These are phyloP conservation scores for Rhizopus sp. DNA, from an alignment of 371 early-diverging fungal species.

Conservation along the genomic window DNA sequence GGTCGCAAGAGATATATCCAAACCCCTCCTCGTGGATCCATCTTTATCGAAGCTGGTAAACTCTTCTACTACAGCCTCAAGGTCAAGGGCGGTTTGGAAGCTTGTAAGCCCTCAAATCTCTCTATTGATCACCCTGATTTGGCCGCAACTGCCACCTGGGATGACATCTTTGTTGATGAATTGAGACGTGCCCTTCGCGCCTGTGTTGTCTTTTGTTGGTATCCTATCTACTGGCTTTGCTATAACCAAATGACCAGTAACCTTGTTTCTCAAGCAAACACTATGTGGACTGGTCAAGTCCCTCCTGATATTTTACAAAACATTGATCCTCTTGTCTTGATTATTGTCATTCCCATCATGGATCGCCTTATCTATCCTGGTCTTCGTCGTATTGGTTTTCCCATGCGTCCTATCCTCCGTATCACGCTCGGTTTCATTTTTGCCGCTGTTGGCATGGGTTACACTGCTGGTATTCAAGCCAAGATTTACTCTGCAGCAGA, in stretches of 20 bases:
- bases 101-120: conserved; percentile 42
- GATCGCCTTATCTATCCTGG: conserved; percentile 69
- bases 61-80: conserved; percentile 25
- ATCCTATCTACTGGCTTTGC: conserved; percentile 79
- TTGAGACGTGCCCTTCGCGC: conserved; percentile 64
- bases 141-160: conserved; percentile 53
- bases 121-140: conserved; percentile 35
- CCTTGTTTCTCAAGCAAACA: conserved; percentile 70
- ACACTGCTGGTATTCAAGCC: conserved; percentile 71
- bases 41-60: conserved; percentile 46
- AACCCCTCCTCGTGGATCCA: conserved; percentile 63
- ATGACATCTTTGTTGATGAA: conserved; percentile 75
- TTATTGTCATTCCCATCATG: conserved; percentile 73
- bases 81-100: conserved; percentile 35
- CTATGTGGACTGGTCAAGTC: conserved; percentile 68
- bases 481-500: conserved; percentile 50
- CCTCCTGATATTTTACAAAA: conserved; percentile 68
- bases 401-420: conserved; percentile 68
- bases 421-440: conserved; percentile 73
- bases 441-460: conserved; percentile 67
- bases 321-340: conserved; percentile 66
- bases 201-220: conserved; percentile 73
- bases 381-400: conserved; percentile 63
- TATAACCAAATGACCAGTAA: conserved; percentile 78
- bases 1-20: conserved; percentile 64